A percentile compares a stretch with the other conserved stretches of the same genome.
These are phyloP conservation scores for Linum trigynum DNA, from an alignment of 345 rosid genomes.

Conservation along the genomic window DNA sequence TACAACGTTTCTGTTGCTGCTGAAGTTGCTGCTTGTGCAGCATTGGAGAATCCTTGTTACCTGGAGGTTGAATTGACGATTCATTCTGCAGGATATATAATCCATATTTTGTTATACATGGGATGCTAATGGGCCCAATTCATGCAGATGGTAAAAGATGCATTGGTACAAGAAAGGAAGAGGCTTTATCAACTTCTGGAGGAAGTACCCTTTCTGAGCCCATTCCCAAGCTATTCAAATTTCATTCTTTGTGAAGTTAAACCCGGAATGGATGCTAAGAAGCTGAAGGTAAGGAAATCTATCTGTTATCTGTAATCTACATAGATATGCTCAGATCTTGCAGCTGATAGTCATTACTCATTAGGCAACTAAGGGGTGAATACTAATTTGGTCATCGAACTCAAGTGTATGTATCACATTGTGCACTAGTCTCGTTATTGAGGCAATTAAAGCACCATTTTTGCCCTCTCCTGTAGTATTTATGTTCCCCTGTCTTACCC, in stretches of 20 bases:
- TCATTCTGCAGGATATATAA: not conserved
- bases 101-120: not conserved
- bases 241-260: constrained; percentile 83
- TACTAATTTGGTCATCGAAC: too few species aligned
- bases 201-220: constrained; percentile 71
- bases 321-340: not conserved
- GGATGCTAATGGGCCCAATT: constrained; percentile 6
- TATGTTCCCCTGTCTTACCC: too few species aligned
- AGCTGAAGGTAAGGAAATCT: constrained; percentile 49
- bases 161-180: constrained; percentile 59
- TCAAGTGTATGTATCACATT: too few species aligned
- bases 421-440: not conserved
- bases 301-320: not conserved
- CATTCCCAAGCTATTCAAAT: constrained; percentile 75
- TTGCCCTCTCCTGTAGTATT: too few species aligned
- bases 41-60: constrained; percentile 60
- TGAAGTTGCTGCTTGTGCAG: constrained; percentile 88
- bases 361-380: too few species aligned
- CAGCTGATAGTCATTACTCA: not conserved
- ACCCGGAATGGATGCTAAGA: constrained; percentile 75
- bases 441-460: not conserved
- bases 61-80: constrained; percentile 40
- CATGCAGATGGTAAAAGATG: constrained; percentile 60
- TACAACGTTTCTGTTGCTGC: constrained; percentile 94
- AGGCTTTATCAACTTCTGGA: constrained; percentile 60